Conservation (phyloP, 2,329 filamentous ascomycete genomes). For the Epichloe gansuensis region DNA sequence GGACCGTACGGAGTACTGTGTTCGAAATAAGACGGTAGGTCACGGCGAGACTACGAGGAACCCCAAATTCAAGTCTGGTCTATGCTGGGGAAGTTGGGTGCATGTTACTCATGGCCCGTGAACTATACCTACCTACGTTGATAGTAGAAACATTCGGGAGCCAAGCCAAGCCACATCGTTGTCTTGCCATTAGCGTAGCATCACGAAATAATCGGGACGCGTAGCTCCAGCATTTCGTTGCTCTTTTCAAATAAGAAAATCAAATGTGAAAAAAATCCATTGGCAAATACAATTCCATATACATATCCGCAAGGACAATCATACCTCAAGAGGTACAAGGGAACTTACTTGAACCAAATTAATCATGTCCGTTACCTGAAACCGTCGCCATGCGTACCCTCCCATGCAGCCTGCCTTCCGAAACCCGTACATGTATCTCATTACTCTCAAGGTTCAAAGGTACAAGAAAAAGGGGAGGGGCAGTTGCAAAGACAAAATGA, state of each 20-base stretch:
- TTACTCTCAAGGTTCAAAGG: neutral
- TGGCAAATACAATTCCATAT: neutral
- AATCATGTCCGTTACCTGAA: neutral
- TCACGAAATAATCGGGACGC: too few species aligned
- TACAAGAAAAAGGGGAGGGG: neutral
- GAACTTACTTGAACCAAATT: neutral
- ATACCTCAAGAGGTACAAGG: neutral
- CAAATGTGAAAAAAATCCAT: neutral
- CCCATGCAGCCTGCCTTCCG: neutral
- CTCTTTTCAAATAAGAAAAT: too few species aligned
- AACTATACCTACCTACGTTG: neutral
- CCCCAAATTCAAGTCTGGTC: conserved; percentile 17
- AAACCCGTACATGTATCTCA: neutral
- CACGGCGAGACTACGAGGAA: conserved; percentile 37
- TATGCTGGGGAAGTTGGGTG: conserved; percentile 27
- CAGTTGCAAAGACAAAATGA: neutral
- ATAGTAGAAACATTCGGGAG: too few species aligned
- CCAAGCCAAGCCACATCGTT: too few species aligned
- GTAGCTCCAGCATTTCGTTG: too few species aligned
- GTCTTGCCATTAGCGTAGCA: too few species aligned
- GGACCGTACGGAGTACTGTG: conserved; percentile 39
- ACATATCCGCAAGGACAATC: neutral
- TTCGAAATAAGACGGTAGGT: conserved; percentile 36
- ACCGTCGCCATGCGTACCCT: neutral
- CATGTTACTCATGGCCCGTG: conserved; percentile 24